Percentiles rank a stretch among this genome's conserved stretches.
Conservation (phyloP, 1,139 yeast species). For the Blastobotrys serpentis region DNA sequence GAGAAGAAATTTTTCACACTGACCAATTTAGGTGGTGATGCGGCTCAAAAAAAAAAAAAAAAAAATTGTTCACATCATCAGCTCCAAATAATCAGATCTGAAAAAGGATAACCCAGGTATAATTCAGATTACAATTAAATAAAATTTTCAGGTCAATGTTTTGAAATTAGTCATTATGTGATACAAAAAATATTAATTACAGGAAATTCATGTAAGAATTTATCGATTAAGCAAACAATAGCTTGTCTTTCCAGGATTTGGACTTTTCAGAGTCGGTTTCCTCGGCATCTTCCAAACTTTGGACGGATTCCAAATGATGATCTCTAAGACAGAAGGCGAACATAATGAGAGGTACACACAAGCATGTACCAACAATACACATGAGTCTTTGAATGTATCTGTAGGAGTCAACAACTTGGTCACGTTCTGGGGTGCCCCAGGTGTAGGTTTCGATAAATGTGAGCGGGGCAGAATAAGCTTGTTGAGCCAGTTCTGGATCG, state of each 20-base stretch:
- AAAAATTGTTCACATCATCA: too few relatives aligned
- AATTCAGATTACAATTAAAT: too few relatives aligned
- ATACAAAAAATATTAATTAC: too few relatives aligned
- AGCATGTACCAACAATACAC: conserved; percentile 55
- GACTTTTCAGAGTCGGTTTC: background rate
- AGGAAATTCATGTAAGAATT: too few relatives aligned
- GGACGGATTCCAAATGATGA: conserved; percentile 43
- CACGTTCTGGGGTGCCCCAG: conserved; percentile 63
- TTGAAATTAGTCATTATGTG: too few relatives aligned
- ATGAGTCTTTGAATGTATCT: conserved; percentile 58
- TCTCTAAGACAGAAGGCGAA: conserved; percentile 56
- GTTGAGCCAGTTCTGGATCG: conserved; percentile 40
- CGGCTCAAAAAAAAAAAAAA: conserved; percentile 4
- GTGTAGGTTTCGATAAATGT: conserved; percentile 46
- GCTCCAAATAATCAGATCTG: too few relatives aligned
- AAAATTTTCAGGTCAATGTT: too few relatives aligned
- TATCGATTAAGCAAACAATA: too few relatives aligned
- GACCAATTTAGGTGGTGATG: background rate
- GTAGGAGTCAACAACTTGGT: conserved; percentile 57
- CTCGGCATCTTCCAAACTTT: conserved; percentile 44
- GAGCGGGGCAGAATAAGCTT: conserved; percentile 57
- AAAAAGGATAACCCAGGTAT: background rate
- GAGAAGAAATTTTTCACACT: conserved; percentile 5
- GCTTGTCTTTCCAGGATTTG: conserved; percentile 15
- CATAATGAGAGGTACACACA: conserved; percentile 53